Evolutionary conservation across 208 protist genomes (phyloP).

Genomic region (Crithidia sp.): DNA sequence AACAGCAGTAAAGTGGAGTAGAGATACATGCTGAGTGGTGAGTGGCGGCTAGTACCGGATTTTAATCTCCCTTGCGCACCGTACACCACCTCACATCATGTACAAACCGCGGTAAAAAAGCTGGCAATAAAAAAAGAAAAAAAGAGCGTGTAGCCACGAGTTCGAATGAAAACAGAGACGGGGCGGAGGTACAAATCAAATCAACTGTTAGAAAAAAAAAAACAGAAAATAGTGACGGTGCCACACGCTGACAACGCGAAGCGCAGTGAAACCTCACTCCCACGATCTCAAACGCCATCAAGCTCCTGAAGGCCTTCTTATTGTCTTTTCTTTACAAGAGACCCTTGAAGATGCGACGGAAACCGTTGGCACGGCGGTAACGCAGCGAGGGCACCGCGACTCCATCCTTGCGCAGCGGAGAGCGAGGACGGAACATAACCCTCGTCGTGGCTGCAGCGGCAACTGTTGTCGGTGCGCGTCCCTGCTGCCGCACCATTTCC

Average conservation of each 20-base stretch:
- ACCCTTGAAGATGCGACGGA: slow-evolving; percentile 10
- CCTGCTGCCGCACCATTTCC: no score
- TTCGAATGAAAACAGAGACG: background rate
- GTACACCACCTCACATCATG: no score
- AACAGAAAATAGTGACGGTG: background rate
- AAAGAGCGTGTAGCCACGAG: background rate
- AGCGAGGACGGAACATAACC: background rate
- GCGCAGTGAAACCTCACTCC: background rate
- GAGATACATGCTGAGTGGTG: background rate
- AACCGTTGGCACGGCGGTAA: slow-evolving; percentile 5
- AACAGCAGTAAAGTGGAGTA: background rate
- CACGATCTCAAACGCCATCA: no score
- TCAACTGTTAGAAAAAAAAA: background rate
- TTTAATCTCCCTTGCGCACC: no score
- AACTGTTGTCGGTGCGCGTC: background rate
- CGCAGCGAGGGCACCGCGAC: background rate
- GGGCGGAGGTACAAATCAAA: background rate
- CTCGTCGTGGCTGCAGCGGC: background rate
- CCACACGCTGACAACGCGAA: background rate
- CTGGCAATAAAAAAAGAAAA: background rate
- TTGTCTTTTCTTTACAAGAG: background rate
- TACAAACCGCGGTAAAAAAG: background rate
- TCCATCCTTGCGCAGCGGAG: background rate
- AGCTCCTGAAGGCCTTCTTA: no score
- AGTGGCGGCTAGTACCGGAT: no score